A percentile compares a stretch with the other conserved stretches of the same genome.
These are phyloP conservation scores for Anthracocystis panici-leucophaei DNA, from an alignment of 1,284 basidiomycete species.

Conservation along the genomic window DNA sequence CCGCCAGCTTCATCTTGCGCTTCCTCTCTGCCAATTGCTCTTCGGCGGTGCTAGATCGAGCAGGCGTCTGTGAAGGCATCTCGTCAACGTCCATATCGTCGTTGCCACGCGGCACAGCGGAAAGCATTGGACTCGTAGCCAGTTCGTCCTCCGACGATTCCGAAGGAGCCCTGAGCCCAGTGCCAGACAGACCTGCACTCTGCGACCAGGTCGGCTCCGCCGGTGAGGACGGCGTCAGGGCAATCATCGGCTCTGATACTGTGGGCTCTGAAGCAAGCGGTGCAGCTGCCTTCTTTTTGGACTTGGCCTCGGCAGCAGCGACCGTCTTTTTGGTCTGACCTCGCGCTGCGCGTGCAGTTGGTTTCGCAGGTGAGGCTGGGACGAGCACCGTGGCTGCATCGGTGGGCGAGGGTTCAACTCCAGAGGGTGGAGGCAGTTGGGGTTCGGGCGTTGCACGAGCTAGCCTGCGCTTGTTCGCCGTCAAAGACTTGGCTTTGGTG, in stretches of 20 bases:
- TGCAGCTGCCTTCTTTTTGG: constrained; percentile 6
- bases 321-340: constrained; percentile 17
- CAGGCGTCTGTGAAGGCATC: constrained; percentile 17
- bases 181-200: neutral
- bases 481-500: constrained; percentile 7
- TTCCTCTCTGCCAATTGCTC: constrained; percentile 43
- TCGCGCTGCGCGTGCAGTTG: constrained; percentile 6
- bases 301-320: neutral
- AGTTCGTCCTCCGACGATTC: constrained; percentile 46
- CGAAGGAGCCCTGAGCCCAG: constrained; percentile 27
- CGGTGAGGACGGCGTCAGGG: constrained; percentile 33
- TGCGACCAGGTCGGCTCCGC: constrained; percentile 8
- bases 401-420: constrained; percentile 8
- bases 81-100: constrained; percentile 41
- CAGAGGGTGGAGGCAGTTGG: constrained; percentile 33
- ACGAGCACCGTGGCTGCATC: neutral
- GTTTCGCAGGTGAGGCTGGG: constrained; percentile 13
- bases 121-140: constrained; percentile 49
- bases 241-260: neutral
- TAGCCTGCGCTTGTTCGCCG: constrained; percentile 10
- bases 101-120: constrained; percentile 29
- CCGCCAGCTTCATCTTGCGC: constrained; percentile 30
- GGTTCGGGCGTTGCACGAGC: constrained; percentile 18
- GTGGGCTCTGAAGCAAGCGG: constrained; percentile 8
- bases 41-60: constrained; percentile 12